A percentile compares a stretch with the other conserved stretches of the same genome.
Conservation (phyloP, 495 filamentous ascomycete genomes). For the Glarea lozoyensis region DNA sequence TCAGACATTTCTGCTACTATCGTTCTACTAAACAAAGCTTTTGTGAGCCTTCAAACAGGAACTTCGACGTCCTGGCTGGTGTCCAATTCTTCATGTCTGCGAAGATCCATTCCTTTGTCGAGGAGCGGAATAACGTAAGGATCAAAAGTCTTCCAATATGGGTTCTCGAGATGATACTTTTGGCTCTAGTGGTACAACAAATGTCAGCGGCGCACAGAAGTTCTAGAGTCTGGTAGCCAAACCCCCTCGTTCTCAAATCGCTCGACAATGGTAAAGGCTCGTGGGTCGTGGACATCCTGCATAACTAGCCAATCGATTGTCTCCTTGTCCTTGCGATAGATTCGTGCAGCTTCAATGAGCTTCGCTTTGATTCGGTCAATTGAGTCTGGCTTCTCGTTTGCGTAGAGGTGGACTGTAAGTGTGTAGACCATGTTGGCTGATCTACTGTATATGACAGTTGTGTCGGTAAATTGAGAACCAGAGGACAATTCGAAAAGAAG, state of each 20-base stretch:
- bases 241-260: conserved; percentile 50
- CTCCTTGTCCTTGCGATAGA: conserved; percentile 60
- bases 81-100: conserved; percentile 51
- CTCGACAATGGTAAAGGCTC: conserved; percentile 63
- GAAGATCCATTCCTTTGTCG: conserved; percentile 54
- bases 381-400: conserved; percentile 49
- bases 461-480: background rate
- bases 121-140: conserved; percentile 55
- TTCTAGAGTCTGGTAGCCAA: conserved; percentile 9
- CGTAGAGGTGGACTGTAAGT: conserved; percentile 51
- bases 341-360: conserved; percentile 54
- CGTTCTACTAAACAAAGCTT: too few relatives aligned
- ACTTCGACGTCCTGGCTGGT: conserved; percentile 33
- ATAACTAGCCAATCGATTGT: conserved; percentile 60
- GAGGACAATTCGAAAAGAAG: background rate
- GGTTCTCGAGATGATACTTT: conserved; percentile 56
- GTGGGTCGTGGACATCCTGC: conserved; percentile 53
- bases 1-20: too few relatives aligned
- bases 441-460: background rate
- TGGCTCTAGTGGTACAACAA: conserved; percentile 30
- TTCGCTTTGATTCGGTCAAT: conserved; percentile 56
- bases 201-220: conserved; percentile 3
- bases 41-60: conserved; percentile 12
- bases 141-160: conserved; percentile 65
- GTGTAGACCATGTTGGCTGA: conserved; percentile 43